Evolutionary conservation across 2,329 filamentous ascomycete genomes (phyloP).

Genomic region (Celoporthe dispersa): DNA sequence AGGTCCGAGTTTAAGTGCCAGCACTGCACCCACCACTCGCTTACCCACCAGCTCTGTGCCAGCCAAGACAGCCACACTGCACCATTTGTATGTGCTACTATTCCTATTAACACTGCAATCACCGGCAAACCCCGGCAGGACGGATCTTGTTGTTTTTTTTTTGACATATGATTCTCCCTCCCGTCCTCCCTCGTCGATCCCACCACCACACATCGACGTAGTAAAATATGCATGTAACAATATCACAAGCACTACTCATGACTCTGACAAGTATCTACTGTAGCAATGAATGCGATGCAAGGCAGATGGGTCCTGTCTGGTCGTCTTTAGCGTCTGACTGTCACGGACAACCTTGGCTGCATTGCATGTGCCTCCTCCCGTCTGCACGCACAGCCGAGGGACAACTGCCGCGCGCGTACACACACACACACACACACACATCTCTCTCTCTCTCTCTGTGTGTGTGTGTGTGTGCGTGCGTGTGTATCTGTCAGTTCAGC

Average conservation of each 20-base stretch:
- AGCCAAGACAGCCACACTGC: no score
- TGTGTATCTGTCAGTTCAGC: background rate
- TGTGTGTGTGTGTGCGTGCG: no score
- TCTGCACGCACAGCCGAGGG: background rate
- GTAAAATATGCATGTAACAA: background rate
- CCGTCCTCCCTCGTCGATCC: no score
- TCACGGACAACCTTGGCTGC: background rate
- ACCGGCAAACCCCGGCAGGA: background rate
- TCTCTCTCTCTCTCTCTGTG: background rate
- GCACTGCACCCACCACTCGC: background rate
- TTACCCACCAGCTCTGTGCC: no score
- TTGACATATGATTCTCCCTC: background rate
- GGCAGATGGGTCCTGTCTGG: background rate
- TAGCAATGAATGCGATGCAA: background rate
- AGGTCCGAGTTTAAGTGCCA: constrained; percentile 20
- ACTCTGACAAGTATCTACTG: no score
- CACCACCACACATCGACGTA: background rate
- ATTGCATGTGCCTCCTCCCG: background rate
- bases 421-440: background rate
- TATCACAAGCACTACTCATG: no score
- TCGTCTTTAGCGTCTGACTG: background rate
- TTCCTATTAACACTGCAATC: no score
- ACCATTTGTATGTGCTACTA: no score
- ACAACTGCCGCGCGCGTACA: background rate
- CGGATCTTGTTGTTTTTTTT: background rate